Conservation (phyloP, 2,329 filamentous ascomycete species). For the Geosmithia morbida region DNA sequence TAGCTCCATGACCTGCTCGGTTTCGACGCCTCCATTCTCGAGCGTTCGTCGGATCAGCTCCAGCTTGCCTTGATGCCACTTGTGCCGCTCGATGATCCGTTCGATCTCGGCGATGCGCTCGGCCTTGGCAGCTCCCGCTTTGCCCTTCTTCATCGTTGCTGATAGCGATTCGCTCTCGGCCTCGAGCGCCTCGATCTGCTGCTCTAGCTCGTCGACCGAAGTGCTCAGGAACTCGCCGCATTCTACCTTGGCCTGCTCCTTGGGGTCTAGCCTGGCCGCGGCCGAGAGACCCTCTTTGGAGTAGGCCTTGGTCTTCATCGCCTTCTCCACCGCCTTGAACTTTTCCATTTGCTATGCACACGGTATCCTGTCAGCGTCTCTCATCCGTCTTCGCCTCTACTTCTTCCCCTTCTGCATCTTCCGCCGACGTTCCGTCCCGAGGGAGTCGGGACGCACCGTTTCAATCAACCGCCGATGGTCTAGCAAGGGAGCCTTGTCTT, state of each 20-base stretch:
- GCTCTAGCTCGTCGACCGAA: conserved; percentile 86
- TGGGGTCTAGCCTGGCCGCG: conserved; percentile 88
- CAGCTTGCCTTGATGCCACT: conserved; percentile 89
- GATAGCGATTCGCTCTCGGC: conserved; percentile 80
- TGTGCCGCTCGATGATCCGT: conserved; percentile 74
- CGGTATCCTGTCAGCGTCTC: not conserved
- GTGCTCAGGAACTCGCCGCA: conserved; percentile 70
- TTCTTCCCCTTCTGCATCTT: too few species aligned
- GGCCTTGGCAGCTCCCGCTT: conserved; percentile 69
- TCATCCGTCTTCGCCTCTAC: not conserved
- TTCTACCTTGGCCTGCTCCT: conserved; percentile 88
- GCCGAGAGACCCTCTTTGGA: conserved; percentile 94
- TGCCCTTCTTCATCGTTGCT: conserved; percentile 86
- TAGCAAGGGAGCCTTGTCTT: conserved; percentile 91
- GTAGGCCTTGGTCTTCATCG: conserved; percentile 99
- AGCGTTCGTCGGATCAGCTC: conserved; percentile 81
- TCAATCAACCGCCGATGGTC: conserved; percentile 95
- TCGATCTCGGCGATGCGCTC: conserved; percentile 84
- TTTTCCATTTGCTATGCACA: conserved; percentile 82
- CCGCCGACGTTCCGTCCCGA: too few species aligned
- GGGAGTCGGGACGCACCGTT: conserved; percentile 38
- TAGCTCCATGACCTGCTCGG: conserved; percentile 72
- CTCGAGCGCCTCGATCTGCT: conserved; percentile 84
- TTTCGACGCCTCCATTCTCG: conserved; percentile 84
- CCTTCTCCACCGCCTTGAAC: conserved; percentile 99